phyloP scores from a whole-genome alignment of 768 basidiomycete genomes.

The Lactifluus volemus region DNA sequence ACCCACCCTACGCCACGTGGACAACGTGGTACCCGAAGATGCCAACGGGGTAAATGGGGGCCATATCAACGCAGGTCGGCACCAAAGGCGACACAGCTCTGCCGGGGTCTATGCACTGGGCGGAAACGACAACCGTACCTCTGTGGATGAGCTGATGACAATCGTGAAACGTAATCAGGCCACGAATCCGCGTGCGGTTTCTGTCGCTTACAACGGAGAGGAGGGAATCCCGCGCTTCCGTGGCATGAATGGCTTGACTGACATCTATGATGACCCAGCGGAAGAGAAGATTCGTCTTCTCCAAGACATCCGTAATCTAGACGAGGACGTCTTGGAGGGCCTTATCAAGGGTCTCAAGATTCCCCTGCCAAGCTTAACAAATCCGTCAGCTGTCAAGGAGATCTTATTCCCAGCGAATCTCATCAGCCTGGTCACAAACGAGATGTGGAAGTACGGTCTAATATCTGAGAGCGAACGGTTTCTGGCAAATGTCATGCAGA shows the following conservation, averaged over 20 bases:
- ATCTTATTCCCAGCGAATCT: conserved; percentile 98
- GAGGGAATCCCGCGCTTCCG: conserved; percentile 63
- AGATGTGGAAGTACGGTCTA: conserved; percentile 99
- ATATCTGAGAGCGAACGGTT: conserved; percentile 96
- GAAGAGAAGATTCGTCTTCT: conserved; percentile 94
- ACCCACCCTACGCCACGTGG: conserved; percentile 57
- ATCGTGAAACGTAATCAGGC: conserved; percentile 64
- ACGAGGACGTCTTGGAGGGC: conserved; percentile 89
- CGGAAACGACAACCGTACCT: conserved; percentile 57
- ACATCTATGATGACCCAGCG: conserved; percentile 81
- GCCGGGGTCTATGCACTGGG: conserved; percentile 64
- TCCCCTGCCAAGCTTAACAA: conserved; percentile 80
- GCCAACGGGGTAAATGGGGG: conserved; percentile 34
- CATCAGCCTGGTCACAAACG: conserved; percentile 96
- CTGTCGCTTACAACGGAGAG: conserved; percentile 80
- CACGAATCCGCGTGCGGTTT: conserved; percentile 74
- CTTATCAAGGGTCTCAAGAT: conserved; percentile 90
- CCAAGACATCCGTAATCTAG: conserved; percentile 81
- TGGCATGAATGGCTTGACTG: conserved; percentile 51
- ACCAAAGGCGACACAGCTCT: conserved; percentile 81
- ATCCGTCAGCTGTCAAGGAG: conserved; percentile 91
- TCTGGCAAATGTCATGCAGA: conserved; percentile 98
- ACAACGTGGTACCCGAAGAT: conserved; percentile 33
- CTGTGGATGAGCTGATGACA: conserved; percentile 70
- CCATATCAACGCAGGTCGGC: conserved; percentile 31